Evolutionary conservation across 2,329 filamentous ascomycete genomes (phyloP).

Genomic region (Trichoderma koningiopsis): DNA sequence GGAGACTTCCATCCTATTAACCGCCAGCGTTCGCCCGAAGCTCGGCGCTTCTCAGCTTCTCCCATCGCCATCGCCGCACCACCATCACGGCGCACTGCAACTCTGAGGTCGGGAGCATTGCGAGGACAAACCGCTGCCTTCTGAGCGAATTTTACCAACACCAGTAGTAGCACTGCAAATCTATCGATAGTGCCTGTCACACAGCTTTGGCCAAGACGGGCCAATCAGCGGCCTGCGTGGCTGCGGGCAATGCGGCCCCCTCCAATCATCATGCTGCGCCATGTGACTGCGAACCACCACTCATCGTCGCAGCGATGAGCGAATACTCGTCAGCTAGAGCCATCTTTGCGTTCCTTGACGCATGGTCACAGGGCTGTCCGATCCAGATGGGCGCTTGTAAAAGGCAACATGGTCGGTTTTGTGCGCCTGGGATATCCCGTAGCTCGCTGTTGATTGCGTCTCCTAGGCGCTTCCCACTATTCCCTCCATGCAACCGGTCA

Average conservation of each 20-base stretch:
- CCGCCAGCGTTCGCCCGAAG: not conserved
- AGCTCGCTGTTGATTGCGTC: slow-evolving; percentile 13
- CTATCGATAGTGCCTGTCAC: slow-evolving; percentile 22
- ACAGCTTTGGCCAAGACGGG: not conserved
- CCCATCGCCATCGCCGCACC: slow-evolving; percentile 19
- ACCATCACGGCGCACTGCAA: slow-evolving; percentile 20
- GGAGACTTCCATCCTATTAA: not conserved
- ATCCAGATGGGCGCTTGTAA: slow-evolving; percentile 19
- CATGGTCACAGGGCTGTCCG: slow-evolving; percentile 25
- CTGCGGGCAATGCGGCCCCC: slow-evolving; percentile 14
- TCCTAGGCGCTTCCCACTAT: slow-evolving; percentile 9
- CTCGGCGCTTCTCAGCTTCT: slow-evolving; percentile 25
- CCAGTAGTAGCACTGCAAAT: not conserved
- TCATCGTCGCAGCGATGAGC: slow-evolving; percentile 8
- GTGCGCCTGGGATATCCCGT: not conserved
- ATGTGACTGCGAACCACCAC: slow-evolving; percentile 23
- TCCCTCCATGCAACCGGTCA: slow-evolving; percentile 15
- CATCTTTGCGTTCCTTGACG: slow-evolving; percentile 1
- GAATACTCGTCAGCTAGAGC: not conserved
- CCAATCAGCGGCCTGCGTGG: slow-evolving; percentile 20
- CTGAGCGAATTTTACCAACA: slow-evolving; percentile 12
- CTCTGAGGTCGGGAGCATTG: slow-evolving; percentile 20
- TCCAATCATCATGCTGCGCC: slow-evolving; percentile 12
- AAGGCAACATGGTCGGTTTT: not conserved
- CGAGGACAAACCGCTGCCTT: not conserved